phyloP scores from a whole-genome alignment of 306 rosid species.

The Prunus mongolica region DNA sequence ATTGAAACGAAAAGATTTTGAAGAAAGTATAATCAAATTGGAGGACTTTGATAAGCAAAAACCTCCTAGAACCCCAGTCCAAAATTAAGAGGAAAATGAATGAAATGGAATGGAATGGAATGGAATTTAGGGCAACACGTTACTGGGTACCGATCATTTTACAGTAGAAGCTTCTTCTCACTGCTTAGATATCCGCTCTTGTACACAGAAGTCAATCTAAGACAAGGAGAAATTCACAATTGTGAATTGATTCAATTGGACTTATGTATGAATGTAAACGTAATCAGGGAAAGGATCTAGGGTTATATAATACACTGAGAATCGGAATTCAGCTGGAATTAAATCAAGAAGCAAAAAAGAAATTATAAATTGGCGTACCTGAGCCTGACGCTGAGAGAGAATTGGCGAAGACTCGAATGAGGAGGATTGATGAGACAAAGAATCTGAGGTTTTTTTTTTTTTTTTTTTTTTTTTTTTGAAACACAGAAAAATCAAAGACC shows the following conservation, averaged over 20 bases:
- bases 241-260: not conserved
- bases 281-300: slow-evolving; percentile 35
- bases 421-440: not conserved
- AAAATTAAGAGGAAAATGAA: not conserved
- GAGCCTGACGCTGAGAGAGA: slow-evolving; percentile 33
- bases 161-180: slow-evolving; percentile 20
- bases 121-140: slow-evolving; percentile 6
- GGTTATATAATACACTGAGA: slow-evolving; percentile 27
- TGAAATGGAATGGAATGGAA: not conserved
- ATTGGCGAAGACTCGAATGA: not conserved
- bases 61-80: slow-evolving; percentile 30
- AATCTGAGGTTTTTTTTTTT: not conserved
- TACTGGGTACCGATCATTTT: slow-evolving; percentile 10
- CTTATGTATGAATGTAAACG: slow-evolving; percentile 5
- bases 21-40: slow-evolving; percentile 1
- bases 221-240: not conserved
- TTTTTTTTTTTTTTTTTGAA: not conserved
- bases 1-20: slow-evolving; percentile 20
- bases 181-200: not conserved
- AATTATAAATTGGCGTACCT: slow-evolving; percentile 37
- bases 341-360: not conserved
- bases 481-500: slow-evolving; percentile 15
- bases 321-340: slow-evolving; percentile 14
- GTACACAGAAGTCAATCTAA: slow-evolving; percentile 21
- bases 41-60: slow-evolving; percentile 11